Evolutionary conservation across 208 protist species (phyloP).

Genomic region (Leishmania major): DNA sequence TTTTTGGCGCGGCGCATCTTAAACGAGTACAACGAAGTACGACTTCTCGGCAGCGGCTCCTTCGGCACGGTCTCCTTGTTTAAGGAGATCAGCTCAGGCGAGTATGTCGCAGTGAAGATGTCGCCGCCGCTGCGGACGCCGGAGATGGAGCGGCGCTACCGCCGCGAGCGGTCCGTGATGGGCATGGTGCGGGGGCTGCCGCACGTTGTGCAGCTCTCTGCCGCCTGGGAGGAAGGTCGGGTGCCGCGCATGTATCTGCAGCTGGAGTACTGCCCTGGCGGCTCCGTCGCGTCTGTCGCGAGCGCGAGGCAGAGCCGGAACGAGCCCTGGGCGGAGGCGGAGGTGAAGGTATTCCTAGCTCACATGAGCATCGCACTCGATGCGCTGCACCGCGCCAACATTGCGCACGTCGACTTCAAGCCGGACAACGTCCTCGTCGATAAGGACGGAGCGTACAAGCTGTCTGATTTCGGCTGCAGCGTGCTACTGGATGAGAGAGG

Average conservation of each 20-base stretch:
- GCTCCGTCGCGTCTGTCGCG: constrained; percentile 67
- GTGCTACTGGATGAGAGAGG: constrained; percentile 68
- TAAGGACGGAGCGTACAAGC: constrained; percentile 69
- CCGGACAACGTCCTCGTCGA: constrained; percentile 94
- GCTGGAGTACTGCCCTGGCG: constrained; percentile 86
- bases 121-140: constrained; percentile 47
- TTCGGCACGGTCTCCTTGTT: constrained; percentile 83
- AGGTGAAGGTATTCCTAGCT: constrained; percentile 76
- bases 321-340: constrained; percentile 68
- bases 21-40: constrained; percentile 82
- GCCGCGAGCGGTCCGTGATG: constrained; percentile 71
- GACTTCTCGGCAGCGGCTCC: constrained; percentile 72
- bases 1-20: constrained; percentile 72
- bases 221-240: constrained; percentile 79
- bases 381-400: constrained; percentile 77
- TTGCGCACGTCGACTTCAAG: constrained; percentile 95
- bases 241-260: constrained; percentile 77
- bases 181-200: constrained; percentile 55
- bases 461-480: constrained; percentile 94
- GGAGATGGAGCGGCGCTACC: constrained; percentile 54
- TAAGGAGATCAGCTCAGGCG: constrained; percentile 73
- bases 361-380: constrained; percentile 90
- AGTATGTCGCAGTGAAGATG: constrained; percentile 79
- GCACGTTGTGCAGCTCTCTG: constrained; percentile 79
- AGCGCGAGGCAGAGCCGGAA: constrained; percentile 39